Percentiles rank a stretch among this genome's conserved stretches.
phyloP scores from a whole-genome alignment of 148 eudicot species.

The Limonium bicolor region DNA sequence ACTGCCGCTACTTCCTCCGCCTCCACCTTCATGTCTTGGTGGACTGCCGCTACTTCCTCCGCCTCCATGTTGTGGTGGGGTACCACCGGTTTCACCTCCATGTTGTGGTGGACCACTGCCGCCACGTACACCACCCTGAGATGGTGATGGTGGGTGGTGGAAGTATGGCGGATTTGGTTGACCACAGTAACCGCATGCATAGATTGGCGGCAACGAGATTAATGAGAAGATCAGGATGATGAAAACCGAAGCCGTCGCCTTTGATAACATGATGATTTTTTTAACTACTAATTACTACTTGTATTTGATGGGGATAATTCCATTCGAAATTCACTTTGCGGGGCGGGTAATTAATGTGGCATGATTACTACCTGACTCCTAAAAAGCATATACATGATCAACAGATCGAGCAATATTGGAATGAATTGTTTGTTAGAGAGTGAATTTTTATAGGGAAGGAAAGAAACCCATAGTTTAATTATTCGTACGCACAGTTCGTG shows the following conservation, averaged over 20 bases:
- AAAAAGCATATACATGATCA: too few relatives aligned
- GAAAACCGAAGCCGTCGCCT: constrained; percentile 26
- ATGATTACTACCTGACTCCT: too few relatives aligned
- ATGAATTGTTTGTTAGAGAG: too few relatives aligned
- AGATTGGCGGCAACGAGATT: constrained; percentile 41
- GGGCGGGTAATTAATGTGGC: too few relatives aligned
- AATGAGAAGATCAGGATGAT: constrained; percentile 44
- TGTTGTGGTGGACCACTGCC: constrained; percentile 12
- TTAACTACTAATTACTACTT: too few relatives aligned
- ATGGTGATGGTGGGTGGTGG: constrained; percentile 16
- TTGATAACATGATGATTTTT: constrained; percentile 18
- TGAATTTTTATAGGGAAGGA: too few relatives aligned
- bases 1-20: not conserved
- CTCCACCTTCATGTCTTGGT: not conserved
- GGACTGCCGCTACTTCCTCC: not conserved
- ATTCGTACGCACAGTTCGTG: too few relatives aligned
- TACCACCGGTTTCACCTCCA: constrained; percentile 11
- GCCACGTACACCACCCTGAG: not conserved
- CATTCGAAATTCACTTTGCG: too few relatives aligned
- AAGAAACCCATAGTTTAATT: too few relatives aligned
- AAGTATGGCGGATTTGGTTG: constrained; percentile 33
- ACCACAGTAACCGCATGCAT: constrained; percentile 47
- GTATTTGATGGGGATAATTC: too few relatives aligned
- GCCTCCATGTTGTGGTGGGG: constrained; percentile 12
- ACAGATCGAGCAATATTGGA: too few relatives aligned